phyloP scores from a whole-genome alignment of 2,329 filamentous ascomycete genomes.

The Fusarium gaditjirri region DNA sequence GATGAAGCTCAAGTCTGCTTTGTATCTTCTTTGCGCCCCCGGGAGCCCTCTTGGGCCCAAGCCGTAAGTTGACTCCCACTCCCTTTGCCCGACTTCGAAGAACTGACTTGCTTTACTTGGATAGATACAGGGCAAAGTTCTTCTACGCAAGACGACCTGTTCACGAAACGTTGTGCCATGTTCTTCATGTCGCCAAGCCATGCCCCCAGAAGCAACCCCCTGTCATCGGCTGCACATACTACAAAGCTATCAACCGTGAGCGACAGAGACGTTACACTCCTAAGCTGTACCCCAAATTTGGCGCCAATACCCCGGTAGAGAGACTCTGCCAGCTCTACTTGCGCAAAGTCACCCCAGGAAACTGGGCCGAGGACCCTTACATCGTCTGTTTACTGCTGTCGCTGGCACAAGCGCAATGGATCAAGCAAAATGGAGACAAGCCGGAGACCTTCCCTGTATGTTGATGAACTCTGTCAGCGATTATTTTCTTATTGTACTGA shows the following conservation, averaged over 20 bases:
- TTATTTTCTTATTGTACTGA: neutral
- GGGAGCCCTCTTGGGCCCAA: neutral
- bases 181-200: neutral
- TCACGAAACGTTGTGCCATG: neutral
- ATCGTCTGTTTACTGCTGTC: neutral
- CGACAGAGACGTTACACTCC: no score
- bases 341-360: neutral
- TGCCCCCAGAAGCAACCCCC: fast-evolving
- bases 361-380: neutral
- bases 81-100: neutral
- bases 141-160: neutral
- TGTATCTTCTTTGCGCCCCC: neutral
- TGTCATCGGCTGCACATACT: neutral
- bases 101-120: neutral
- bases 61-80: neutral
- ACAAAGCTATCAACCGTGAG: neutral
- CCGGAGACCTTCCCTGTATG: neutral
- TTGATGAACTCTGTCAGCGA: no score
- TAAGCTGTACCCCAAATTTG: fast-evolving
- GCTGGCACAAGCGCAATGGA: neutral
- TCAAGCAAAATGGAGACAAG: neutral
- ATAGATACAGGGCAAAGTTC: no score
- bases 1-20: neutral
- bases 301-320: neutral
- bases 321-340: neutral